Conservation (phyloP, 805 yeast genomes). For the Metschnikowia kunwiensis region DNA sequence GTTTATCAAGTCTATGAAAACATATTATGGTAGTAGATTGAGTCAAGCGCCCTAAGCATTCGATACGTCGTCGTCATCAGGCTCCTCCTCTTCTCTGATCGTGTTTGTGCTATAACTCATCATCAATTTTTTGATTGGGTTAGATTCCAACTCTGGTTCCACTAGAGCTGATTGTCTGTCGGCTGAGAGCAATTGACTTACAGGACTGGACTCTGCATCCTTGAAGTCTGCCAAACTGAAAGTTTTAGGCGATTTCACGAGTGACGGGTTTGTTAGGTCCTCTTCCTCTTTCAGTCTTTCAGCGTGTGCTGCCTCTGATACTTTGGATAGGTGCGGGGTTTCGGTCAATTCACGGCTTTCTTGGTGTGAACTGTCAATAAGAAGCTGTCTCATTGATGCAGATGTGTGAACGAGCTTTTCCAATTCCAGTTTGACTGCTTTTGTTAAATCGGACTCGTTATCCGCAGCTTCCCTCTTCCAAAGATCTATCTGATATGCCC, state of each 20-base stretch:
- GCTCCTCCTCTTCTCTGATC: constrained; percentile 41
- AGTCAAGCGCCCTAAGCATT: no score
- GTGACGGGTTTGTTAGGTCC: constrained; percentile 15
- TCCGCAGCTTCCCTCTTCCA: constrained; percentile 8
- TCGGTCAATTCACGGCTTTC: neutral
- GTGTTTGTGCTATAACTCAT: constrained; percentile 37
- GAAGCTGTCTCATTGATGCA: constrained; percentile 14
- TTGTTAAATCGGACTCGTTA: constrained; percentile 31
- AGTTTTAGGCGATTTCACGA: constrained; percentile 42
- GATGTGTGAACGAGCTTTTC: constrained; percentile 20
- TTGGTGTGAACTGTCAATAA: constrained; percentile 1
- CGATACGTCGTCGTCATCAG: constrained; percentile 22
- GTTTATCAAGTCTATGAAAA: no score
- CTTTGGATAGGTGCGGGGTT: neutral
- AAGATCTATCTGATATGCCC: constrained; percentile 9
- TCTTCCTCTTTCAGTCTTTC: constrained; percentile 12
- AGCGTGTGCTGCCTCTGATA: neutral
- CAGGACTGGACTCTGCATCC: constrained; percentile 34
- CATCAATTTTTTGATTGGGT: constrained; percentile 18
- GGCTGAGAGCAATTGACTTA: constrained; percentile 30
- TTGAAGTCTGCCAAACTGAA: constrained; percentile 36
- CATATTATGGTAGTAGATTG: no score
- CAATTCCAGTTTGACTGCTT: constrained; percentile 34
- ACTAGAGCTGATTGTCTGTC: constrained; percentile 6
- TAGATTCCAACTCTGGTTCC: neutral